Conservation (phyloP, 352 stramenopile genomes). For the Phytophthora lateralis region DNA sequence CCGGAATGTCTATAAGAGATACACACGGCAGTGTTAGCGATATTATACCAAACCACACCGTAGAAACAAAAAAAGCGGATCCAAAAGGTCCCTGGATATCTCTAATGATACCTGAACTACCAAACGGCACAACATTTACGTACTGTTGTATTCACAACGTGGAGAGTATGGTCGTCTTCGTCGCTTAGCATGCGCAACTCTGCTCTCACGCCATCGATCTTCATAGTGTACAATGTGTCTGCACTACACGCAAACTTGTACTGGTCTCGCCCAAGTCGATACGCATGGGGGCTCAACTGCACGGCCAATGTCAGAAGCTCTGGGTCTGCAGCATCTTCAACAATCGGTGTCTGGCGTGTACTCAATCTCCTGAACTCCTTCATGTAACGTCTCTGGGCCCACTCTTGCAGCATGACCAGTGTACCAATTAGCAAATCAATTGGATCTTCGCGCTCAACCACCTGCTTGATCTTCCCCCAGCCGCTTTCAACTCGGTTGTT, state of each 20-base stretch:
- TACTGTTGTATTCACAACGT: conserved; percentile 11
- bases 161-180: background rate
- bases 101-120: background rate
- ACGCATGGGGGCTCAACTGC: conserved; percentile 8
- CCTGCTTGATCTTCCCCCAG: conserved; percentile 13
- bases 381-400: conserved; percentile 12
- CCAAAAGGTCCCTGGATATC: conserved; percentile 2
- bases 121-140: background rate
- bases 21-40: background rate
- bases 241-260: conserved; percentile 10
- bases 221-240: background rate
- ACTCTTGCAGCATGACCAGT: conserved; percentile 23
- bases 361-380: conserved; percentile 11
- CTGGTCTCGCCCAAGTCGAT: conserved; percentile 5
- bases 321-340: conserved; percentile 5
- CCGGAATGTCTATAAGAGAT: conserved; percentile 20
- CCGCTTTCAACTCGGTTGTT: conserved; percentile 14
- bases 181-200: background rate
- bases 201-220: background rate
- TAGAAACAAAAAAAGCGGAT: too few relatives aligned
- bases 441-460: background rate
- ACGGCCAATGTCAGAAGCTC: conserved; percentile 14
- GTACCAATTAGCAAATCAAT: conserved; percentile 10
- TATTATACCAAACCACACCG: background rate
- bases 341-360: conserved; percentile 3